Percentiles rank a stretch among this genome's conserved stretches.
These are phyloP conservation scores for Cystobasidiaceae sp. DNA, from an alignment of 1,284 basidiomycete species.

Conservation along the genomic window DNA sequence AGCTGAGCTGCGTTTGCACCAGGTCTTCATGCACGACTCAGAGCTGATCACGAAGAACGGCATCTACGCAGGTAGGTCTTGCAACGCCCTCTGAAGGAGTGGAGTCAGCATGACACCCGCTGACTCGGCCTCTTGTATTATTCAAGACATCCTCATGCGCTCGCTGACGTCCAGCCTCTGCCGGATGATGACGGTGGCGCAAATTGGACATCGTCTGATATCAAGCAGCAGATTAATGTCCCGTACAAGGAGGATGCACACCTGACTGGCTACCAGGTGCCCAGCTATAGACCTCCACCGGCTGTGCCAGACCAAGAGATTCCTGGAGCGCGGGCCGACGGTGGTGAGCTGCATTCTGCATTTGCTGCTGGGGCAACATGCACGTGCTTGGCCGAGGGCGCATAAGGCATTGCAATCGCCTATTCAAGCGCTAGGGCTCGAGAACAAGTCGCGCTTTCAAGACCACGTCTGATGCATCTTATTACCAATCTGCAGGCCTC, in stretches of 20 bases:
- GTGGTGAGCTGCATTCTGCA: not conserved
- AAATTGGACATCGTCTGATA: not conserved
- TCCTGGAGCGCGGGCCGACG: conserved; percentile 10
- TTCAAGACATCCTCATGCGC: too few relatives aligned
- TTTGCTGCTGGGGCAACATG: too few relatives aligned
- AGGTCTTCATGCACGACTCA: conserved; percentile 10
- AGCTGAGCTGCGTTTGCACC: not conserved
- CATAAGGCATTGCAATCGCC: too few relatives aligned
- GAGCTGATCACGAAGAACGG: conserved; percentile 13
- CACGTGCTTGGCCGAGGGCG: too few relatives aligned
- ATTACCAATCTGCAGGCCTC: conserved; percentile 11
- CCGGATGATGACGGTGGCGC: conserved; percentile 10
- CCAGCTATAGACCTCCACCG: conserved; percentile 18
- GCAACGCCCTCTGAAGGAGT: too few relatives aligned
- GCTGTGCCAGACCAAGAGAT: conserved; percentile 15
- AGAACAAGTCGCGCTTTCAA: too few relatives aligned
- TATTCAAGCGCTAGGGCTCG: too few relatives aligned
- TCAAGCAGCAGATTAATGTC: not conserved
- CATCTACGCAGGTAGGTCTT: not conserved
- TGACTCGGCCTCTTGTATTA: too few relatives aligned
- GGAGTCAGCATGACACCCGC: too few relatives aligned
- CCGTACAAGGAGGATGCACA: conserved; percentile 1
- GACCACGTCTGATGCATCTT: too few relatives aligned
- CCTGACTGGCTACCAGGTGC: conserved; percentile 5
- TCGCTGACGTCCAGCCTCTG: conserved; percentile 20